Evolutionary conservation across 2,329 filamentous ascomycete species (phyloP).

Genomic region (Pseudogymnoascus sp.): DNA sequence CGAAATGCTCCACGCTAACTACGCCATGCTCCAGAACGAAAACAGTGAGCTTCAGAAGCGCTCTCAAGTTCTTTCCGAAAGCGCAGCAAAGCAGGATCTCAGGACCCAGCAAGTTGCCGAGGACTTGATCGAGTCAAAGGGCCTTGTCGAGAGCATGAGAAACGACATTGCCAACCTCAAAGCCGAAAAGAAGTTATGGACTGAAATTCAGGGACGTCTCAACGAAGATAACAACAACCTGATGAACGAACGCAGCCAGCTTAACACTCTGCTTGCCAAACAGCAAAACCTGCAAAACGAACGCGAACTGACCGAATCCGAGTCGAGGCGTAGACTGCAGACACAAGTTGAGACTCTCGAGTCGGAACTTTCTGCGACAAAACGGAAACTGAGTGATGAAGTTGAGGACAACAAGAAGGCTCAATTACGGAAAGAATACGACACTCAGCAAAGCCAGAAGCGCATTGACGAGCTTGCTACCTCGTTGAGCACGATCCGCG

Average conservation of each 20-base stretch:
- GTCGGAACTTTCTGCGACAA: slow-evolving; percentile 65
- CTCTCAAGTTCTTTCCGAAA: slow-evolving; percentile 66
- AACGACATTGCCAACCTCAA: slow-evolving; percentile 89
- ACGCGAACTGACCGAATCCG: slow-evolving; percentile 74
- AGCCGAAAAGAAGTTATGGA: slow-evolving; percentile 90
- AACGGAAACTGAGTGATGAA: slow-evolving; percentile 77
- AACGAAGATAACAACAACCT: slow-evolving; percentile 81
- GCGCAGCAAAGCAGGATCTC: slow-evolving; percentile 80
- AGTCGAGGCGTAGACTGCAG: slow-evolving; percentile 73
- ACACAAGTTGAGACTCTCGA: slow-evolving; percentile 70
- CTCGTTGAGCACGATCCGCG: slow-evolving; percentile 69
- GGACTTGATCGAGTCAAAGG: slow-evolving; percentile 79
- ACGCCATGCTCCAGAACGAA: slow-evolving; percentile 71
- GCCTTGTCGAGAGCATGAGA: slow-evolving; percentile 74
- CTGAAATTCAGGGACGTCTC: slow-evolving; percentile 81
- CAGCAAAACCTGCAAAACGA: slow-evolving; percentile 89
- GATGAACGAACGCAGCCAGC: slow-evolving; percentile 71
- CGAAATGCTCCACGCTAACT: slow-evolving; percentile 84
- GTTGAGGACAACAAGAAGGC: slow-evolving; percentile 77
- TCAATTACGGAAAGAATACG: slow-evolving; percentile 78
- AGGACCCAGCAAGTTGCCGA: slow-evolving; percentile 86
- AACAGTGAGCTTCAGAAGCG: slow-evolving; percentile 82
- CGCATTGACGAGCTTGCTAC: slow-evolving; percentile 85
- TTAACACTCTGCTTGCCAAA: slow-evolving; percentile 74
- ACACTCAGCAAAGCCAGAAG: slow-evolving; percentile 79